phyloP scores from a whole-genome alignment of 371 early-diverging fungal species.

The Rhizopus sp. region DNA sequence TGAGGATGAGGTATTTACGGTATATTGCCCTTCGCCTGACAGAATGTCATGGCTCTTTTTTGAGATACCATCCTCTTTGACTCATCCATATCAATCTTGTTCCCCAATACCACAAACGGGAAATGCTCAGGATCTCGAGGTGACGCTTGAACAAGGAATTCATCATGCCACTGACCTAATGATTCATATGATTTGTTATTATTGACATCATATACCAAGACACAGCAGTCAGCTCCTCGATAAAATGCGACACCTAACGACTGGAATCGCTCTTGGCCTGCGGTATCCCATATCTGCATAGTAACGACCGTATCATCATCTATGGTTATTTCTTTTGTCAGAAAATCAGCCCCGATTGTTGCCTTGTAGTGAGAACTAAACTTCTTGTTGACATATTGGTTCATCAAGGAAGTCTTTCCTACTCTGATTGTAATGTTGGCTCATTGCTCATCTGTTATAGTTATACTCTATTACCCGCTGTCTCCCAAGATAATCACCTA shows the following conservation, averaged over 20 bases:
- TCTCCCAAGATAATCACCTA: conserved; percentile 26
- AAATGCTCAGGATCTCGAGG: conserved; percentile 94
- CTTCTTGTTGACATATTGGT: conserved; percentile 98
- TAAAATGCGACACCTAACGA: conserved; percentile 97
- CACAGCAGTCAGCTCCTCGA: conserved; percentile 99
- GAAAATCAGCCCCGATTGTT: conserved; percentile 99
- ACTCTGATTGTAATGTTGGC: conserved; percentile 43
- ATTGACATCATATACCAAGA: conserved; percentile 96
- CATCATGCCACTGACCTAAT: conserved; percentile 93
- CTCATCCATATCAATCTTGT: conserved; percentile 98
- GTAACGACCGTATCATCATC: conserved; percentile 82
- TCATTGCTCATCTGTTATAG: too few relatives aligned
- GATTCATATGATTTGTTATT: conserved; percentile 93
- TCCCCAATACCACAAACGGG: conserved; percentile 97
- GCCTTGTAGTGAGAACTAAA: conserved; percentile 99
- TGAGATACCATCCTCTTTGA: conserved; percentile 88
- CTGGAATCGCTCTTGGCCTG: conserved; percentile 97
- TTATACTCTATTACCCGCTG: conserved; percentile 18
- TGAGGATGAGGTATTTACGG: conserved; percentile 53
- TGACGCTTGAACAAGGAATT: conserved; percentile 92
- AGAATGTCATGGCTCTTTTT: conserved; percentile 95
- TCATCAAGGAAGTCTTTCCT: conserved; percentile 97
- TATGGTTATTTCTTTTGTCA: conserved; percentile 97
- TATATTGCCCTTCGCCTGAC: conserved; percentile 91
- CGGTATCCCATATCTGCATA: conserved; percentile 98